These are phyloP conservation scores for Aspergillus ruber DNA, from an alignment of 2,329 filamentous ascomycete species.

Conservation along the genomic window DNA sequence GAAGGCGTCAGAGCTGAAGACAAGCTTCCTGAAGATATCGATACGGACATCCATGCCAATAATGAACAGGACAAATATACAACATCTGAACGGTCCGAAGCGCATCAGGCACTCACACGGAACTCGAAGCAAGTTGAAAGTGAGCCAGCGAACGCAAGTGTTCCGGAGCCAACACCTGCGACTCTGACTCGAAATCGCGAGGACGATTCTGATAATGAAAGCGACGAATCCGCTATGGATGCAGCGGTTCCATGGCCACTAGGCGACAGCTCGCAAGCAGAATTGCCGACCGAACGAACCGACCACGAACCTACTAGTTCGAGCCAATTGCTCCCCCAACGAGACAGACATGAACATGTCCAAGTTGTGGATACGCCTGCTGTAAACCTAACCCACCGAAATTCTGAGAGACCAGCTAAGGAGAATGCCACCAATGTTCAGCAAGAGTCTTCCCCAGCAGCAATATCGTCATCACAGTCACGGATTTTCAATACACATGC, in stretches of 20 bases:
- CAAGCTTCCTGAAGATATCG: neutral
- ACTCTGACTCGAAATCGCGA: neutral
- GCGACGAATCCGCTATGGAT: conserved; percentile 28
- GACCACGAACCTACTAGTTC: conserved; percentile 18
- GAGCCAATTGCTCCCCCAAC: conserved; percentile 13
- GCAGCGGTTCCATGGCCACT: conserved; percentile 27
- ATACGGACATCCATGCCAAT: neutral
- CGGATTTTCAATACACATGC: conserved; percentile 28
- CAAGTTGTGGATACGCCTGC: conserved; percentile 29
- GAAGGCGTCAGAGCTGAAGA: neutral
- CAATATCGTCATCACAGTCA: conserved; percentile 29
- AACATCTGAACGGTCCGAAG: neutral
- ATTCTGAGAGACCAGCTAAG: neutral
- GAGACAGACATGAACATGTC: conserved; percentile 12
- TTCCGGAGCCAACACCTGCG: neutral
- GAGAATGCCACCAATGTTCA: conserved; percentile 1
- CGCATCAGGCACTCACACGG: neutral
- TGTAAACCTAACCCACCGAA: conserved; percentile 6
- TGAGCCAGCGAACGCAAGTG: neutral
- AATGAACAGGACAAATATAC: neutral
- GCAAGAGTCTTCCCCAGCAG: conserved; percentile 14
- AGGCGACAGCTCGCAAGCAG: conserved; percentile 15
- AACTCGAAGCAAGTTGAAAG: neutral
- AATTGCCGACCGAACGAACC: conserved; percentile 15
- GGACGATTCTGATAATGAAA: conserved; percentile 14